Percentiles rank a stretch among this genome's conserved stretches.
phyloP scores from a whole-genome alignment of 2,329 filamentous ascomycete species.

The Fusarium sp. region DNA sequence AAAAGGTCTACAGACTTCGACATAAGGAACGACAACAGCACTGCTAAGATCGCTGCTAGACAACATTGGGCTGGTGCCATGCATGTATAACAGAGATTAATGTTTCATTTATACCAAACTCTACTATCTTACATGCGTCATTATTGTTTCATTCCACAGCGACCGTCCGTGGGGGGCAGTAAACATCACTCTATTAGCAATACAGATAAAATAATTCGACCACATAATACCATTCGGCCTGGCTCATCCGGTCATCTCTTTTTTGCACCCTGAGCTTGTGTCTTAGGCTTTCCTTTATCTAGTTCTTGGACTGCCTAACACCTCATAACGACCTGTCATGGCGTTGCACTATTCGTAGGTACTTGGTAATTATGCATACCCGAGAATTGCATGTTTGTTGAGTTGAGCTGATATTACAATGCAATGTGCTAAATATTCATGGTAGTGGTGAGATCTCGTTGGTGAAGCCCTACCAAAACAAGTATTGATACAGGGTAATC shows the following conservation, averaged over 20 bases:
- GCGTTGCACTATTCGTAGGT: slow-evolving; percentile 6
- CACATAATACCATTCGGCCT: not conserved
- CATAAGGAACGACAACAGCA: slow-evolving; percentile 5
- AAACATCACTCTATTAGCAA: not conserved
- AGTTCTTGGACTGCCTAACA: not conserved
- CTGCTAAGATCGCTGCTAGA: not conserved
- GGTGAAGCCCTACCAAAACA: not conserved
- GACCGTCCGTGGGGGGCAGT: slow-evolving; percentile 13
- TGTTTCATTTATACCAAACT: slow-evolving; percentile 9
- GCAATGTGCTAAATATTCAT: not conserved
- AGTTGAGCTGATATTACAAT: not conserved
- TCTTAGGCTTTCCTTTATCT: not conserved
- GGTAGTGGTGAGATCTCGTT: not conserved
- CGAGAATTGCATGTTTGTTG: not conserved
- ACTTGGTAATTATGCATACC: not conserved
- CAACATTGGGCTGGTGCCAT: not conserved
- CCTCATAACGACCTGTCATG: slow-evolving; percentile 5
- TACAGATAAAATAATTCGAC: not conserved
- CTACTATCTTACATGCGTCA: slow-evolving; percentile 28
- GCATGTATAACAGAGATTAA: not conserved
- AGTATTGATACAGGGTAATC: not conserved
- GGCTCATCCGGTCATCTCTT: not conserved
- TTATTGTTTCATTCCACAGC: slow-evolving; percentile 38
- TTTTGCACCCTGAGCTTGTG: not conserved
- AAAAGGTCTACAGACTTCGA: not conserved